phyloP scores from a whole-genome alignment of 2,329 filamentous ascomycete genomes.

The Curvularia eragrostidis region DNA sequence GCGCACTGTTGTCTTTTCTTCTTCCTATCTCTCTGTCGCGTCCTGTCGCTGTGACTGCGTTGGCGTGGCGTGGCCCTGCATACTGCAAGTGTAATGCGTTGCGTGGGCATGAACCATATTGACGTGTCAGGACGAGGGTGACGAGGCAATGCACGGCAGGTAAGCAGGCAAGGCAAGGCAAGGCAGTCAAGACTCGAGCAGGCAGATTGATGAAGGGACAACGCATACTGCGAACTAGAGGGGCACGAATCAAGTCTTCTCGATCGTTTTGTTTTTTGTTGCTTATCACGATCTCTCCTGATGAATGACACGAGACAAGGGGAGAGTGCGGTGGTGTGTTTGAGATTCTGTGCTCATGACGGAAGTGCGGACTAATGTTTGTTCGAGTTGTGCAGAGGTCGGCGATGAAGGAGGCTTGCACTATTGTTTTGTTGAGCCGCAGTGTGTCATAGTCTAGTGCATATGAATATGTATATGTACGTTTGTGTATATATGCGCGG shows the following conservation, averaged over 20 bases:
- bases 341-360: neutral
- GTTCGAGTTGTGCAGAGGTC: neutral
- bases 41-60: neutral
- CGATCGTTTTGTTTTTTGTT: neutral
- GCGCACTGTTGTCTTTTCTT: neutral
- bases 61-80: slow-evolving; percentile 1
- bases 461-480: neutral
- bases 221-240: slow-evolving; percentile 33
- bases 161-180: neutral
- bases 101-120: slow-evolving; percentile 41
- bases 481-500: neutral
- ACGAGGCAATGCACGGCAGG: slow-evolving; percentile 1
- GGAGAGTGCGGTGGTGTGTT: neutral
- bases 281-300: neutral
- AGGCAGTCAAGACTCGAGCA: neutral
- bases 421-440: slow-evolving; percentile 1
- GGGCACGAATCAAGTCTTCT: slow-evolving; percentile 25
- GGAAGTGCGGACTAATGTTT: neutral
- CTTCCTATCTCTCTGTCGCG: neutral
- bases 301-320: neutral
- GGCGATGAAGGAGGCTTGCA: neutral
- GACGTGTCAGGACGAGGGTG: slow-evolving; percentile 38
- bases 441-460: neutral
- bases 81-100: neutral
- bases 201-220: slow-evolving; percentile 16